These are phyloP conservation scores for Vitis hybrid DNA, from an alignment of 177 flowering plant genomes.

Conservation along the genomic window DNA sequence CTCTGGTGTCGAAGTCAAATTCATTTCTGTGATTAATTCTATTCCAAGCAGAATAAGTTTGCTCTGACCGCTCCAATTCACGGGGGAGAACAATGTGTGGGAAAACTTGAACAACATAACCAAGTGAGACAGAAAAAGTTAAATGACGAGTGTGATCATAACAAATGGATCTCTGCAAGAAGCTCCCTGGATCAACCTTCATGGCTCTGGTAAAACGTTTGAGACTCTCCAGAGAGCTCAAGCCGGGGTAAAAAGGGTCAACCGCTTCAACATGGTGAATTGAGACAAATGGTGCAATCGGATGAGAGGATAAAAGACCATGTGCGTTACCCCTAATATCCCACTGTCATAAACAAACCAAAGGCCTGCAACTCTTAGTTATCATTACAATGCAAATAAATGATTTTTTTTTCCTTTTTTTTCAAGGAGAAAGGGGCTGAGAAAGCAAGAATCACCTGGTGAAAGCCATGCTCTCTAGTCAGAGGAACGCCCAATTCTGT, in stretches of 20 bases:
- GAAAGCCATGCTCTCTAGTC: constrained; percentile 58
- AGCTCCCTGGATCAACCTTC: constrained; percentile 45
- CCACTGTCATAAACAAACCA: constrained; percentile 36
- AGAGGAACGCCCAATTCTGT: constrained; percentile 64
- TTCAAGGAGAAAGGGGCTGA: neutral
- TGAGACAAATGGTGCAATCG: constrained; percentile 63
- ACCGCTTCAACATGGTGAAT: constrained; percentile 70
- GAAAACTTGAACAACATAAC: constrained; percentile 66
- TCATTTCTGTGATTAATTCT: constrained; percentile 37
- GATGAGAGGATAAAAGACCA: constrained; percentile 62
- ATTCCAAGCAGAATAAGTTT: constrained; percentile 67
- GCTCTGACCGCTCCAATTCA: constrained; percentile 57
- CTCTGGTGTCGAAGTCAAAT: constrained; percentile 58
- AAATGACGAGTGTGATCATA: constrained; percentile 38
- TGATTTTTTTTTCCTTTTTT: neutral
- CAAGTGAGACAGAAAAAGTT: constrained; percentile 55
- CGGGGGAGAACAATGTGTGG: constrained; percentile 57
- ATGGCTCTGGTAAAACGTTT: constrained; percentile 52
- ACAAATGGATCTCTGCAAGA: constrained; percentile 63
- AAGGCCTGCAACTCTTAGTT: neutral
- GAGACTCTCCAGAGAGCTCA: constrained; percentile 47
- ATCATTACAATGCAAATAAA: neutral
- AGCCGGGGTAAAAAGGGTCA: constrained; percentile 59
- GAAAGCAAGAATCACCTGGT: constrained; percentile 41
- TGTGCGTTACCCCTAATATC: constrained; percentile 64